Percentiles rank a stretch among this genome's conserved stretches.
phyloP scores from a whole-genome alignment of 805 yeast species.

The Yarrowia deformans region DNA sequence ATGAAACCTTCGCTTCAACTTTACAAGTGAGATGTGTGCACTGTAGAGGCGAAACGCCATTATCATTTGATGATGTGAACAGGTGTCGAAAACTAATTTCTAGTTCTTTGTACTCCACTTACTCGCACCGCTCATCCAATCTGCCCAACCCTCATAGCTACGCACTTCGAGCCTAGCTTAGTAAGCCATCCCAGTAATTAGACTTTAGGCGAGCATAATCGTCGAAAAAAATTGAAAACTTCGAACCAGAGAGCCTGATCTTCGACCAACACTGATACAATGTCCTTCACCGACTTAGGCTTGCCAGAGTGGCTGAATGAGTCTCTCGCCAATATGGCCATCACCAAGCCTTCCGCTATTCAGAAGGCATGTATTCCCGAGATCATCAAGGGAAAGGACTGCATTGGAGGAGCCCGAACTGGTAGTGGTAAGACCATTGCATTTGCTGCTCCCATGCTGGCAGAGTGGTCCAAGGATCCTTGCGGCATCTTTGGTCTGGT shows the following conservation, averaged over 20 bases:
- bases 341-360: constrained; percentile 82
- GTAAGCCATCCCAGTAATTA: not conserved
- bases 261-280: constrained; percentile 30
- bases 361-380: constrained; percentile 90
- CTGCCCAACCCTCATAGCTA: too few species aligned
- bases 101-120: too few species aligned
- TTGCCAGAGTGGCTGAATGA: constrained; percentile 87
- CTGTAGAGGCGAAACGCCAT: too few species aligned
- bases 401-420: constrained; percentile 98
- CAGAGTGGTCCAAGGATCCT: constrained; percentile 95
- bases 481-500: constrained; percentile 89
- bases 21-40: too few species aligned
- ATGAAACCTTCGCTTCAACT: constrained; percentile 4
- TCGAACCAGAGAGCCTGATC: not conserved
- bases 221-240: constrained; percentile 20
- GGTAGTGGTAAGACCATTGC: constrained; percentile 98
- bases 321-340: constrained; percentile 80
- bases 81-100: too few species aligned
- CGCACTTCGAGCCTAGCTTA: not conserved
- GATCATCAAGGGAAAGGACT: constrained; percentile 81
- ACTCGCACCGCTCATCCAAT: too few species aligned
- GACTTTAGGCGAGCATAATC: constrained; percentile 30
- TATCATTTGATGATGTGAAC: too few species aligned
- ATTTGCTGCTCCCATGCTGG: constrained; percentile 96
- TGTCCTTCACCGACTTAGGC: constrained; percentile 68